Conservation (phyloP, 2,329 filamentous ascomycete species). For the Byssochlamys sp. region DNA sequence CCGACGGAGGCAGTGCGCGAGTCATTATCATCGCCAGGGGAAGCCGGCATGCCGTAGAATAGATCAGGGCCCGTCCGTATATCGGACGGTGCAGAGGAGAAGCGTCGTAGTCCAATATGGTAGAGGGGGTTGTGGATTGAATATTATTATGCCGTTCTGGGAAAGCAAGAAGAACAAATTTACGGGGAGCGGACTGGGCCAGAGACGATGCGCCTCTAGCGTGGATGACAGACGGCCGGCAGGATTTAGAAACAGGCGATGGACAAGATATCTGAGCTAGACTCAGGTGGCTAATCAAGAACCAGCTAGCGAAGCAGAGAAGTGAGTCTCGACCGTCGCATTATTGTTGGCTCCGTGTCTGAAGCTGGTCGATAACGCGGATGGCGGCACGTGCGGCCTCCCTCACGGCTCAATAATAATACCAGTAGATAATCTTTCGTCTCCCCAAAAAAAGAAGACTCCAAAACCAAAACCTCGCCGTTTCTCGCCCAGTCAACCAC, state of each 20-base stretch:
- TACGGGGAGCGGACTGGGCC: not conserved
- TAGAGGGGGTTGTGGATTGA: not conserved
- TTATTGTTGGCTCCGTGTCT: not conserved
- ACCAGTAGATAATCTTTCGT: not conserved
- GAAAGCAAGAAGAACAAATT: not conserved
- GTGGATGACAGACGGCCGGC: not conserved
- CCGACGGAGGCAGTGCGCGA: slow-evolving; percentile 40
- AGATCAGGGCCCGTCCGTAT: not conserved
- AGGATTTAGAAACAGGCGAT: not conserved
- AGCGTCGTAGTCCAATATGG: not conserved
- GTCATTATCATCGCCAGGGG: slow-evolving; percentile 29
- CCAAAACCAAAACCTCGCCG: not conserved
- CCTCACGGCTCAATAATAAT: not conserved
- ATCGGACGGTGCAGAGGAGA: not conserved
- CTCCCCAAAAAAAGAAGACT: not conserved
- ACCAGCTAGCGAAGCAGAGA: not conserved
- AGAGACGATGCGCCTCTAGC: not conserved
- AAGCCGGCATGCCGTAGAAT: slow-evolving; percentile 14
- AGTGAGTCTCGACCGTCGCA: not conserved
- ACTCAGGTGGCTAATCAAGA: not conserved
- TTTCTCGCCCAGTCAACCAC: not conserved
- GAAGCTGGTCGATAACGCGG: not conserved
- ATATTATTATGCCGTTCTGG: not conserved
- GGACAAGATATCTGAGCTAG: not conserved
- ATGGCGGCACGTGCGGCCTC: not conserved